Evolutionary conservation across 257 asterid genomes (phyloP).

Genomic region (Solanum chmielewskii): DNA sequence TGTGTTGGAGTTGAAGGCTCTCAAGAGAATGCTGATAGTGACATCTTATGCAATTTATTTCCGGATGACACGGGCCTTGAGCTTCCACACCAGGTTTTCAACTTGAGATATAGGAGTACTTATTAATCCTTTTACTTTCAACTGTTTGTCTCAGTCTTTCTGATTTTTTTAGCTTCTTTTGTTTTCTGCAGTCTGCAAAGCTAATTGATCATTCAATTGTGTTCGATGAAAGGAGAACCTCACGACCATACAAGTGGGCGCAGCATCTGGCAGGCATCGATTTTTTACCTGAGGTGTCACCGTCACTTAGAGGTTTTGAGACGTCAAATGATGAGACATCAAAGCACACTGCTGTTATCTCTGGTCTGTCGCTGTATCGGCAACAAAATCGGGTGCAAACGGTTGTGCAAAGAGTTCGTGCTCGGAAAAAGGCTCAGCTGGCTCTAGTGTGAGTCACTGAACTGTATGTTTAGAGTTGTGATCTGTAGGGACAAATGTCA

Average conservation of each 20-base stretch:
- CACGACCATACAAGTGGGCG: slow-evolving; percentile 95
- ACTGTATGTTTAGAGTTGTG: slow-evolving; percentile 29
- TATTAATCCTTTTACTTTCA: neutral
- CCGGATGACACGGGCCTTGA: slow-evolving; percentile 94
- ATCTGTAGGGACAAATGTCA: slow-evolving; percentile 11
- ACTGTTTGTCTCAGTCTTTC: neutral
- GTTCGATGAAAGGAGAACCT: slow-evolving; percentile 62
- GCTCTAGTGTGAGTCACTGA: slow-evolving; percentile 90
- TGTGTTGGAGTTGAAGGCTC: slow-evolving; percentile 86
- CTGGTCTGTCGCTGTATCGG: slow-evolving; percentile 74
- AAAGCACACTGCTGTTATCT: slow-evolving; percentile 34
- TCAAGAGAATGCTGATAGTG: slow-evolving; percentile 42
- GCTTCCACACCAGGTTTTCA: slow-evolving; percentile 86
- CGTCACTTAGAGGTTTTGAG: slow-evolving; percentile 43
- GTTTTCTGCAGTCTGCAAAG: slow-evolving; percentile 70
- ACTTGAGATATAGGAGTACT: slow-evolving; percentile 4
- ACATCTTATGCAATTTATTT: slow-evolving; percentile 82
- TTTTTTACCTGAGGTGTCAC: slow-evolving; percentile 88
- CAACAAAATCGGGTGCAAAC: slow-evolving; percentile 89
- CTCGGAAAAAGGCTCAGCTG: slow-evolving; percentile 81
- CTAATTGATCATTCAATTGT: slow-evolving; percentile 51
- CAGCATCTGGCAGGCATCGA: slow-evolving; percentile 98
- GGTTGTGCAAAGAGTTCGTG: slow-evolving; percentile 80
- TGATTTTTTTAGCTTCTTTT: slow-evolving; percentile 6
- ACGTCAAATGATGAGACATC: slow-evolving; percentile 39